Base-by-base conservation (phyloP, 345 rosid genomes). In the Carallia pectinifolia region DNA sequence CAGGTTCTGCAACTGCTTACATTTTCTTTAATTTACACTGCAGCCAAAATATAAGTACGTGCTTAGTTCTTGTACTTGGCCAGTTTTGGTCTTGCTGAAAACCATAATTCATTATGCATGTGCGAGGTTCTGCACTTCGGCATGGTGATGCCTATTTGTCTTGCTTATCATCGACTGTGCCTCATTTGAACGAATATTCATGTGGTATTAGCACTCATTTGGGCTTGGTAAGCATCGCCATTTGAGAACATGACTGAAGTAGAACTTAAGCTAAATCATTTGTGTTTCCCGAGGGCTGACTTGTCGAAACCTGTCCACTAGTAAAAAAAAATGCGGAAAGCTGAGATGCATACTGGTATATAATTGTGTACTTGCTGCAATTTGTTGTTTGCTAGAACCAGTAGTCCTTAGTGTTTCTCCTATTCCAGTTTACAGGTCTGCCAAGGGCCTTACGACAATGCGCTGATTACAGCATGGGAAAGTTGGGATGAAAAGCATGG, bases 401-500 rank as follows among this genome's bases (percentile, higher is more conserved):
- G 4, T 56, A 33, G 76, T 61, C 54, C 69, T 10, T 70, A 50
- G 27, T 3, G 52, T 56, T 70, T 30, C 37, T 53, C 71, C 71
- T 67, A 70, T 23, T 63, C 36, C 84, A 95, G 99, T 78, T 80
- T 90, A 61, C 85, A 77, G 78, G 96, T 95, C 36, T 95, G 99
- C 81, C 88, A 84, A 81, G 97, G 97, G 82, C 79, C 81, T 53
- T 95, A 95, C 80, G 96, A 85, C 71, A 75, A 77, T 65, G 80
- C 85, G 34, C 74, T 95, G 76, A 53, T 89, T 56, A 81, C 71
- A 82, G 96, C 98, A 48, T 95, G 99, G 99, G 99, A 95, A 83
- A 85, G 82, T 30, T 92, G 99, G 99, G 97, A 95, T 78, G 92
- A 86, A 38, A 66, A 85, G 67, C 82, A 88, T 77, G 82, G 82